These are phyloP conservation scores for Naganishia friedmannii DNA, from an alignment of 768 basidiomycete species.

Conservation along the genomic window DNA sequence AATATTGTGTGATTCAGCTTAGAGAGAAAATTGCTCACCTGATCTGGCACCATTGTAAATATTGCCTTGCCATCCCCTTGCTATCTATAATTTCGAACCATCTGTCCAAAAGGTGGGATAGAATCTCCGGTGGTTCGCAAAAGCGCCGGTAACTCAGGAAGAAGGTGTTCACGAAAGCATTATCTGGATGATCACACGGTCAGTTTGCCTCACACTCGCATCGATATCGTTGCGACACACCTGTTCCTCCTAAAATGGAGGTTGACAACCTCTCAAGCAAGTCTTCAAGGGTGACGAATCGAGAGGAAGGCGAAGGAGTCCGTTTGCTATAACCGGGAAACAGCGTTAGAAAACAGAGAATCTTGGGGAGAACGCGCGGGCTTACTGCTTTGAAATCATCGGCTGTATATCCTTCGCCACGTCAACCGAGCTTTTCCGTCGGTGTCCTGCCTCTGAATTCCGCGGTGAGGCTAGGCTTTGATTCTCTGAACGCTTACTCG, in stretches of 20 bases:
- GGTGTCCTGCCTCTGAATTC: not conserved
- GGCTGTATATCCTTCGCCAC: too few species aligned
- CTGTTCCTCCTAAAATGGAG: constrained; percentile 24
- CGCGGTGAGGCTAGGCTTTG: not conserved
- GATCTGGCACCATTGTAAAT: constrained; percentile 21
- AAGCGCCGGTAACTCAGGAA: constrained; percentile 48
- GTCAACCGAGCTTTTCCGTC: not conserved
- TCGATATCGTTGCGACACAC: not conserved
- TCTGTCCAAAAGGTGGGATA: constrained; percentile 39
- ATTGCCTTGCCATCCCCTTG: constrained; percentile 26
- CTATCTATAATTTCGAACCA: constrained; percentile 36
- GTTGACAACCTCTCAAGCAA: constrained; percentile 12
- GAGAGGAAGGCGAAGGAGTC: constrained; percentile 14
- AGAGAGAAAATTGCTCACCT: not conserved
- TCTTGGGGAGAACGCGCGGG: too few species aligned
- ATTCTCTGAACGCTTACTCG: not conserved
- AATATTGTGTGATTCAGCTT: not conserved
- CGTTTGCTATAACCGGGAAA: not conserved
- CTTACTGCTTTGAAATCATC: not conserved
- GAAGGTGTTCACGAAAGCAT: constrained; percentile 41
- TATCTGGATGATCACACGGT: constrained; percentile 32
- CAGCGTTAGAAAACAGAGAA: not conserved
- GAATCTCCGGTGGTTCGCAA: constrained; percentile 36
- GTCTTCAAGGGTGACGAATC: constrained; percentile 22
- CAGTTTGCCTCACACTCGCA: not conserved